Evolutionary conservation across 2,329 filamentous ascomycete species (phyloP).

Genomic region (Fusarium anthophilum): DNA sequence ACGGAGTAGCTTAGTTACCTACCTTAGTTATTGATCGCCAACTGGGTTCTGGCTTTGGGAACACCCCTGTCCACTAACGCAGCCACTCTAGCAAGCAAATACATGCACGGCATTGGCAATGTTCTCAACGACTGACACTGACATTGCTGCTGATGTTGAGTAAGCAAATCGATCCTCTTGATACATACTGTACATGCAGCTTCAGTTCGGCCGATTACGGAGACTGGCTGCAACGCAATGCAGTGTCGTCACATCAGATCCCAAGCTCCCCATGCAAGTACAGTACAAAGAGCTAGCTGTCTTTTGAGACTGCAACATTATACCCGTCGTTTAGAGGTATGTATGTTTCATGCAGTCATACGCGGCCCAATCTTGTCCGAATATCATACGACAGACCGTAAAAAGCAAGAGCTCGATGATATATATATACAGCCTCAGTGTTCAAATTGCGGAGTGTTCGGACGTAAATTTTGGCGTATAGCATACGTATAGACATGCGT

Average conservation of each 20-base stretch:
- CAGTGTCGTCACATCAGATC: not conserved
- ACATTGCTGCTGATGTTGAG: not conserved
- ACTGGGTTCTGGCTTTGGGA: not conserved
- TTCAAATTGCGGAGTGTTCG: not conserved
- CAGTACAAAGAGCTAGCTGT: not conserved
- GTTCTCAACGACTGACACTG: not conserved
- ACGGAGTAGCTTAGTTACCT: too few relatives aligned
- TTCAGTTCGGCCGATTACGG: not conserved
- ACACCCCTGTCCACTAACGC: slow-evolving; percentile 10
- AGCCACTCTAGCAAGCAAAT: slow-evolving; percentile 6
- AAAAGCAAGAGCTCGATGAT: not conserved
- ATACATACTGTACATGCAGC: not conserved
- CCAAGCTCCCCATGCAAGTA: not conserved
- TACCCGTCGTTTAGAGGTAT: not conserved
- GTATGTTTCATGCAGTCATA: not conserved
- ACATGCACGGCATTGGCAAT: not conserved
- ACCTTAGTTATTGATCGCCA: not conserved
- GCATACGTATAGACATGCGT: not conserved
- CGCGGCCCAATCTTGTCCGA: not conserved
- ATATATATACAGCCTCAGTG: not conserved
- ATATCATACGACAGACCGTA: slow-evolving; percentile 5
- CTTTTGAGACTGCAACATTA: not conserved
- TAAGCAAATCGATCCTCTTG: not conserved
- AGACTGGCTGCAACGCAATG: not conserved
- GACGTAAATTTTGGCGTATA: not conserved